Conservation (phyloP, 768 basidiomycete genomes). For the Fistulinella prunicolor region DNA sequence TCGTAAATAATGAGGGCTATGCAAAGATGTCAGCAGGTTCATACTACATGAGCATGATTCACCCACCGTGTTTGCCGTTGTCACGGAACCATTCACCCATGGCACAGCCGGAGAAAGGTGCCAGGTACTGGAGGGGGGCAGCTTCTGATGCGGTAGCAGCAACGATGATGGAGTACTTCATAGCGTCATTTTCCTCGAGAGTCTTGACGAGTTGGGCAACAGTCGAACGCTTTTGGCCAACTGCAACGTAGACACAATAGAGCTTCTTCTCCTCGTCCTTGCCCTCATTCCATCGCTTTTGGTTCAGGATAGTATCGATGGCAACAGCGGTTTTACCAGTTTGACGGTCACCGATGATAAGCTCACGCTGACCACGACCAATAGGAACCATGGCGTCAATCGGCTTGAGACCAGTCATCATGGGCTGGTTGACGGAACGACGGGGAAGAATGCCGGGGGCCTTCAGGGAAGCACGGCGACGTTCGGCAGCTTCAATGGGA, state of each 20-base stretch:
- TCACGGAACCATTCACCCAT: constrained; percentile 99
- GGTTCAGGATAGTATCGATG: constrained; percentile 99
- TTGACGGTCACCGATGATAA: constrained; percentile 99
- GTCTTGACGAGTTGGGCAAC: constrained; percentile 99
- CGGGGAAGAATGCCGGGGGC: constrained; percentile 99
- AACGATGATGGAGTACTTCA: constrained; percentile 99
- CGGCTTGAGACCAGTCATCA: constrained; percentile 99
- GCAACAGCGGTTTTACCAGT: constrained; percentile 99
- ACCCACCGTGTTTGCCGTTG: constrained; percentile 96
- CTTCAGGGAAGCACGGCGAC: constrained; percentile 96
- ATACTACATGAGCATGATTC: not conserved
- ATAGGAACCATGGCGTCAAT: constrained; percentile 99
- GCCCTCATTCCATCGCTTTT: constrained; percentile 99
- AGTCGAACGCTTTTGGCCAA: constrained; percentile 99
- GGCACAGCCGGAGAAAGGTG: constrained; percentile 99
- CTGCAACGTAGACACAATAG: constrained; percentile 99
- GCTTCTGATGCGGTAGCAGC: constrained; percentile 99
- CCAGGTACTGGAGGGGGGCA: constrained; percentile 98
- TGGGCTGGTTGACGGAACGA: constrained; percentile 99
- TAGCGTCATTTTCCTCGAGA: constrained; percentile 98
- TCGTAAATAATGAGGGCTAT: constrained; percentile 97
- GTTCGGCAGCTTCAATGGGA: constrained; percentile 89
- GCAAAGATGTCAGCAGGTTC: constrained; percentile 13
- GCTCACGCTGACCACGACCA: constrained; percentile 99
- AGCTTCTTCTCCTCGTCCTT: constrained; percentile 96